Conservation (phyloP, 192 early-diverging fungal species). For the Jimgerdemannia flammicorona region DNA sequence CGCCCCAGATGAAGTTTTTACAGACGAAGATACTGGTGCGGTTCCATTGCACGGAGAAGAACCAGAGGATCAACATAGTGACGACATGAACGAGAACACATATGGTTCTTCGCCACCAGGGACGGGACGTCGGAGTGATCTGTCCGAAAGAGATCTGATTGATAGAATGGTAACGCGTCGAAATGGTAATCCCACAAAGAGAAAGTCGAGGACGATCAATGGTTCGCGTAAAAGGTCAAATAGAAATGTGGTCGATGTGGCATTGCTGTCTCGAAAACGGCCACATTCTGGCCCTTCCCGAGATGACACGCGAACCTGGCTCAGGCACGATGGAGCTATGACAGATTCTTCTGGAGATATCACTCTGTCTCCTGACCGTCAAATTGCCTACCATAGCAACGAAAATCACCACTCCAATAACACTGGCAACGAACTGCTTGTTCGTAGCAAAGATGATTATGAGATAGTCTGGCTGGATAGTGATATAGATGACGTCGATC, state of each 20-base stretch:
- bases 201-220: not conserved
- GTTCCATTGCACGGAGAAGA: not conserved
- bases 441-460: not conserved
- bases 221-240: not conserved
- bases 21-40: not conserved
- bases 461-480: not conserved
- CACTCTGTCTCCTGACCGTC: not conserved
- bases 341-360: too few species aligned
- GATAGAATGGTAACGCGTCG: not conserved
- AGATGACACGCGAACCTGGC: not conserved
- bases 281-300: not conserved
- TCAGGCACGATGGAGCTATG: too few species aligned
- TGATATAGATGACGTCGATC: not conserved
- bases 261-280: not conserved
- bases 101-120: not conserved
- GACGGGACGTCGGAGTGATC: not conserved
- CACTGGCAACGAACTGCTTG: not conserved
- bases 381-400: not conserved
- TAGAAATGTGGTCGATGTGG: not conserved
- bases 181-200: not conserved
- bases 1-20: not conserved
- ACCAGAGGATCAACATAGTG: not conserved
- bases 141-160: not conserved
- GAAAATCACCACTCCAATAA: not conserved
- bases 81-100: not conserved